phyloP scores from a whole-genome alignment of 208 protist genomes.

The Jaenimonas drosophilae region DNA sequence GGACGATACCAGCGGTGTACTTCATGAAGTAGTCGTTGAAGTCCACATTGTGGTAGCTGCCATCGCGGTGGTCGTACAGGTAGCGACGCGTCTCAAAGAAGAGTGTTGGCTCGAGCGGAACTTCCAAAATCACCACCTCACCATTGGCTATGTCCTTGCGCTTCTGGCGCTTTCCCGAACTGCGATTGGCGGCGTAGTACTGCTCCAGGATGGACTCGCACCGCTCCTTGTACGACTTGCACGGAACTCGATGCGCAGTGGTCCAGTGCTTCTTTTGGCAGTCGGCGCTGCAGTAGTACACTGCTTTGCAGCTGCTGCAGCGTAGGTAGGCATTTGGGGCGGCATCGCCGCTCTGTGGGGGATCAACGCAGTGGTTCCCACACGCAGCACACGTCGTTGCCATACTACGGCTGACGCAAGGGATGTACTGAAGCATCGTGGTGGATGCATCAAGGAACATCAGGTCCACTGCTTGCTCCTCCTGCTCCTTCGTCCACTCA shows the following conservation, averaged over 20 bases:
- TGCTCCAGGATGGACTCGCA: constrained; percentile 23
- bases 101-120: constrained; percentile 54
- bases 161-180: constrained; percentile 15
- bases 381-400: constrained; percentile 46
- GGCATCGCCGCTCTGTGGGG: neutral
- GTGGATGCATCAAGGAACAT: constrained; percentile 81
- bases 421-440: constrained; percentile 56
- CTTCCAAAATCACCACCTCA: constrained; percentile 39
- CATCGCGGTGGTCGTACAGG: constrained; percentile 61
- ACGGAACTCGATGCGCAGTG: constrained; percentile 38
- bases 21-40: constrained; percentile 81
- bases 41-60: constrained; percentile 32
- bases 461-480: constrained; percentile 54
- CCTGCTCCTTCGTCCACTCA: constrained; percentile 26
- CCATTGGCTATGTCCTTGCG: constrained; percentile 5
- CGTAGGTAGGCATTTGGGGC: constrained; percentile 23
- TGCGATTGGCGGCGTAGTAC: constrained; percentile 36
- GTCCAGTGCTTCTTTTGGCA: constrained; percentile 68
- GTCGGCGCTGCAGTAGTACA: constrained; percentile 65
- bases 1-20: constrained; percentile 43
- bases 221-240: constrained; percentile 43
- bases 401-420: constrained; percentile 39
- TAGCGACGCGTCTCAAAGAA: constrained; percentile 68
- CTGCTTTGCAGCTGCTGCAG: constrained; percentile 70
- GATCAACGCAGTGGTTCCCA: constrained; percentile 6